Conservation (phyloP, 2,329 filamentous ascomycete species). For the Ceratocystiopsis brevicomis region DNA sequence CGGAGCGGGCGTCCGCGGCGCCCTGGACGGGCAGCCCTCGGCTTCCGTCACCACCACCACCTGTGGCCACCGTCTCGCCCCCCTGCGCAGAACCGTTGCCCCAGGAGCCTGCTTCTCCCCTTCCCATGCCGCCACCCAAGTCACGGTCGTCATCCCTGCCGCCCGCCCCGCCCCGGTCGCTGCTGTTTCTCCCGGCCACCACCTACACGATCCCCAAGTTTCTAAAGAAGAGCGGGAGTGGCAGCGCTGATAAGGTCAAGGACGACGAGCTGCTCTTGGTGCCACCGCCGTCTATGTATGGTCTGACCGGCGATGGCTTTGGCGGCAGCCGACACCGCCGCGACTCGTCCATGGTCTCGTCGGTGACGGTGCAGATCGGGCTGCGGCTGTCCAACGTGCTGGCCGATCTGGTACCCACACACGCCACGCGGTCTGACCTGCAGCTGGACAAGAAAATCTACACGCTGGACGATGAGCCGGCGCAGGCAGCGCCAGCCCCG, state of each 20-base stretch:
- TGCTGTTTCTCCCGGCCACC: conserved; percentile 26
- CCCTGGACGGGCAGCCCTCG: conserved; percentile 2
- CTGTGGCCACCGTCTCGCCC: not conserved
- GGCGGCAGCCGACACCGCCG: conserved; percentile 29
- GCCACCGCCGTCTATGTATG: conserved; percentile 25
- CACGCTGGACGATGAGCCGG: conserved; percentile 4
- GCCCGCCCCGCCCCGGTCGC: conserved; percentile 9
- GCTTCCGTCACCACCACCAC: conserved; percentile 5
- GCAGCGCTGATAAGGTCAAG: too few relatives aligned
- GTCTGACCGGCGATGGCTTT: conserved; percentile 17
- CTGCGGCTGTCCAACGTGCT: conserved; percentile 42
- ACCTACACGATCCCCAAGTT: conserved; percentile 21
- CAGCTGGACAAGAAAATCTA: conserved; percentile 19
- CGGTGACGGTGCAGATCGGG: conserved; percentile 53
- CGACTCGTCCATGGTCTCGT: conserved; percentile 43
- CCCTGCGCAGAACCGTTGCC: too few relatives aligned
- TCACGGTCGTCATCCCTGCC: not conserved
- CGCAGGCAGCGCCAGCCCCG: not conserved
- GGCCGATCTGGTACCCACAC: conserved; percentile 26
- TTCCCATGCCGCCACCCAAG: too few relatives aligned
- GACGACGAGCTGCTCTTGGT: conserved; percentile 11
- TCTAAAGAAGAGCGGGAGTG: not conserved
- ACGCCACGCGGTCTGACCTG: conserved; percentile 14
- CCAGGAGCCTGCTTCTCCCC: conserved; percentile 10
- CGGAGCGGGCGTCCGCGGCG: conserved; percentile 12